Base-by-base conservation (phyloP, 2,329 filamentous ascomycete genomes). In the Lecanicillium sp. region DNA sequence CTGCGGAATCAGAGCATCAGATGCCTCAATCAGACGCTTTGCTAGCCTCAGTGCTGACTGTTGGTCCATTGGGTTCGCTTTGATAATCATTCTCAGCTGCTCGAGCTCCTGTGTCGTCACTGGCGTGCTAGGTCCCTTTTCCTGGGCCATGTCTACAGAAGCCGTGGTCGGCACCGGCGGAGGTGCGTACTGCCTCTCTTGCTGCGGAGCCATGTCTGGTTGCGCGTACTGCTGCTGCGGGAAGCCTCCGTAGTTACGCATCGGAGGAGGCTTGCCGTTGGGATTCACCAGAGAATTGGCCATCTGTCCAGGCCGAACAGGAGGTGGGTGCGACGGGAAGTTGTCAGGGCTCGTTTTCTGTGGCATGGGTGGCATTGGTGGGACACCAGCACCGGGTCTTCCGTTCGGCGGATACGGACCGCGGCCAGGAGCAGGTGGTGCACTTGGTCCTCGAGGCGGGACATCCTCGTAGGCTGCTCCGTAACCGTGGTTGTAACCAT, bases 1-100 rank as follows among this genome's bases (percentile, higher is more conserved):
- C 12, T 68, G 68, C 2, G 78, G 71, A 3, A 89, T 81, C 1
- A 98, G 76, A 5, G 87, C 80, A 11, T 83, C 82, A 1, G 89
- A 81, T 2, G 91, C 93, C 67, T 96, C 90, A 1, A 95, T 82
- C 5, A 96, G 72, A 57, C 86, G 88, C 68, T 90, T 91, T 1
- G 87, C 90, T 15, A 95, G 73, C 9, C 74, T 71, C 48, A 98
- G 71, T 12, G 87, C 84, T 3, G 81, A 77, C 39, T 77, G 78
- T 52, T 86, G 79, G 55, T 96, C 89, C 24, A 75, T 74, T 0
- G 90, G 81, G 52, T 90, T 86, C 21, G 72, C 73, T 62, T 86
- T 87, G 54, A 86, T 83, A 6, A 73, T 69, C 57, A 79, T 78
- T 26, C 87, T 83, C 8, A 97, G 69, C 19, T 76, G 75, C 56